Percentiles rank a stretch among this genome's conserved stretches.
phyloP scores from a whole-genome alignment of 164 flowering plant genomes.

The Vitis rotundifolia region DNA sequence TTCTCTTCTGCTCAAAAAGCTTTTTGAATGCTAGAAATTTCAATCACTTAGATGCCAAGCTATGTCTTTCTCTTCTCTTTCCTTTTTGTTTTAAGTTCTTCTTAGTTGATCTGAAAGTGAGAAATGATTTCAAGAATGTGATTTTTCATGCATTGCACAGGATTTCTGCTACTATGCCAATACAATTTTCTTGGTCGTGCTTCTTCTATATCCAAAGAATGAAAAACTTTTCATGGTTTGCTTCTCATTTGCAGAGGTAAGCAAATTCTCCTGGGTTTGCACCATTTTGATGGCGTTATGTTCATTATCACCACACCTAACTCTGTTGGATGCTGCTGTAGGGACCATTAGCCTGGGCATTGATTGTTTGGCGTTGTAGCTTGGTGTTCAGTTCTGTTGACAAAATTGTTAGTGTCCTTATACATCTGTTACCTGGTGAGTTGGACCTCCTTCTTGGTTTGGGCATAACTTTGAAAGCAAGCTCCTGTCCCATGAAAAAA shows the following conservation, averaged over 20 bases:
- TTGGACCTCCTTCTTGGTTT: neutral
- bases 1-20: neutral
- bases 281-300: neutral
- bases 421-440: constrained; percentile 96
- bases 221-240: constrained; percentile 98
- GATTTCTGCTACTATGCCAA: constrained; percentile 99
- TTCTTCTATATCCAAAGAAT: constrained; percentile 82
- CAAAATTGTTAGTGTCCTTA: constrained; percentile 91
- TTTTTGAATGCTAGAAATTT: neutral
- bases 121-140: neutral
- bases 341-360: constrained; percentile 99
- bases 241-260: constrained; percentile 98
- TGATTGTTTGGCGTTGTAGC: constrained; percentile 98
- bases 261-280: neutral
- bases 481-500: neutral
- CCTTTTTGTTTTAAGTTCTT: too few species aligned
- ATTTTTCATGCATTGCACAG: constrained; percentile 34
- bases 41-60: neutral
- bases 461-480: neutral
- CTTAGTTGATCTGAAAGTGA: neutral
- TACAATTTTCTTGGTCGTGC: constrained; percentile 80
- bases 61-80: neutral
- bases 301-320: constrained; percentile 4
- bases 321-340: constrained; percentile 25
- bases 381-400: constrained; percentile 93